Percentiles rank a stretch among this genome's conserved stretches.
Conservation (phyloP, 148 eudicot genomes). For the Amaranthus hypochondriacus region DNA sequence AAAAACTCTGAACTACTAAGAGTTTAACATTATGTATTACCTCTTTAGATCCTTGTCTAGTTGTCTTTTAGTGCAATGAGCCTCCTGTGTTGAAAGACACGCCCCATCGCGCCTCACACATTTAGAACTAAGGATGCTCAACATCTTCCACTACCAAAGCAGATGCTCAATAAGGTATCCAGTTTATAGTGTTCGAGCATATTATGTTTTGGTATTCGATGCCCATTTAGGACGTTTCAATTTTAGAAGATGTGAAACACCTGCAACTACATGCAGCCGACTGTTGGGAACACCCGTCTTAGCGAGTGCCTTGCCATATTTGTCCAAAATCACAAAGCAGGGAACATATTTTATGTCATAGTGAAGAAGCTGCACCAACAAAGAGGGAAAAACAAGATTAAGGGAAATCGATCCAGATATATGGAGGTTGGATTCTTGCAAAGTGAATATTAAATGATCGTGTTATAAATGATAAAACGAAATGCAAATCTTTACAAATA, state of each 20-base stretch:
- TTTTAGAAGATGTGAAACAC: conserved; percentile 89
- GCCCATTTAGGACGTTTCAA: conserved; percentile 45
- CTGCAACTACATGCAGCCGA: conserved; percentile 88
- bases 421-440: not conserved
- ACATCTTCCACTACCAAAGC: too few species aligned
- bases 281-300: conserved; percentile 92
- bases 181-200: conserved; percentile 4
- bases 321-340: conserved; percentile 93
- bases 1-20: too few species aligned
- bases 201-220: not conserved
- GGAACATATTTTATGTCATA: conserved; percentile 93
- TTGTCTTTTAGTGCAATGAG: too few species aligned
- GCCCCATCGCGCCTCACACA: too few species aligned
- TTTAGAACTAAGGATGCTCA: too few species aligned
- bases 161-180: not conserved
- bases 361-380: conserved; percentile 73
- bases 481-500: not conserved
- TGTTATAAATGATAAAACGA: not conserved
- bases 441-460: not conserved
- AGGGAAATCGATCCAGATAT: not conserved
- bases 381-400: not conserved
- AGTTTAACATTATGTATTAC: too few species aligned
- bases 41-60: too few species aligned
- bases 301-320: conserved; percentile 75
- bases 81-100: too few species aligned